Evolutionary conservation across 2,329 filamentous ascomycete genomes (phyloP).

Genomic region (Aureobasidium sp.): DNA sequence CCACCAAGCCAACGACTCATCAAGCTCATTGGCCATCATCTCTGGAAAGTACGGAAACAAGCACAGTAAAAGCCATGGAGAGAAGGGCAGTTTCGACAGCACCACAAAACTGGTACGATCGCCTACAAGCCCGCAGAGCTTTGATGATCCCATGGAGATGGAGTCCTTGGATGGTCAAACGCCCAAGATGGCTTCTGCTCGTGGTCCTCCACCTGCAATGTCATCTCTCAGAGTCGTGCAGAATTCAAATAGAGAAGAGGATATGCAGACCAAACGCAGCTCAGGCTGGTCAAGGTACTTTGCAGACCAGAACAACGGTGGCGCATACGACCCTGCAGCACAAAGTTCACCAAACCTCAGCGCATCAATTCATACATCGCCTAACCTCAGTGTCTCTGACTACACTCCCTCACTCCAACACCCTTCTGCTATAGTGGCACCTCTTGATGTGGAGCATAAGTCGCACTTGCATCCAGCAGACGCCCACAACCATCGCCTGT

Average conservation of each 20-base stretch:
- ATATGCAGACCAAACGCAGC: conserved; percentile 41
- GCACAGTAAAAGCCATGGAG: conserved; percentile 37
- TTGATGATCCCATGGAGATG: conserved; percentile 12
- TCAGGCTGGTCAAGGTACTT: conserved; percentile 48
- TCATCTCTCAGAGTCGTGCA: not conserved
- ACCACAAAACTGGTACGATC: conserved; percentile 53
- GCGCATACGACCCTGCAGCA: conserved; percentile 27
- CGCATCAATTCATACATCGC: not conserved
- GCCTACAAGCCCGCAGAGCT: conserved; percentile 26
- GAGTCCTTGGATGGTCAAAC: conserved; percentile 18
- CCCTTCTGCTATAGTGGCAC: conserved; percentile 57
- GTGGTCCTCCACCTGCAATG: conserved; percentile 27
- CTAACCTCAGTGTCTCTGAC: conserved; percentile 30
- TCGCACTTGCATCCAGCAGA: conserved; percentile 38
- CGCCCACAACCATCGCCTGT: conserved; percentile 45
- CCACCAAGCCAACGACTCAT: conserved; percentile 23
- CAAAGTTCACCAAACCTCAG: conserved; percentile 25
- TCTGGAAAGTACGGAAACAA: conserved; percentile 50
- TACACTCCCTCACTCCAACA: conserved; percentile 36
- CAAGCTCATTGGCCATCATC: conserved; percentile 42
- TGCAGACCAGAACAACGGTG: conserved; percentile 29
- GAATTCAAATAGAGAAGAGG: conserved; percentile 28
- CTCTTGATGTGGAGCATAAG: conserved; percentile 51
- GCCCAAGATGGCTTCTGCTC: conserved; percentile 22
- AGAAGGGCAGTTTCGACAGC: conserved; percentile 51